Conservation (phyloP, 2,329 filamentous ascomycete species). For the Bimuria novae-zelandiae region DNA sequence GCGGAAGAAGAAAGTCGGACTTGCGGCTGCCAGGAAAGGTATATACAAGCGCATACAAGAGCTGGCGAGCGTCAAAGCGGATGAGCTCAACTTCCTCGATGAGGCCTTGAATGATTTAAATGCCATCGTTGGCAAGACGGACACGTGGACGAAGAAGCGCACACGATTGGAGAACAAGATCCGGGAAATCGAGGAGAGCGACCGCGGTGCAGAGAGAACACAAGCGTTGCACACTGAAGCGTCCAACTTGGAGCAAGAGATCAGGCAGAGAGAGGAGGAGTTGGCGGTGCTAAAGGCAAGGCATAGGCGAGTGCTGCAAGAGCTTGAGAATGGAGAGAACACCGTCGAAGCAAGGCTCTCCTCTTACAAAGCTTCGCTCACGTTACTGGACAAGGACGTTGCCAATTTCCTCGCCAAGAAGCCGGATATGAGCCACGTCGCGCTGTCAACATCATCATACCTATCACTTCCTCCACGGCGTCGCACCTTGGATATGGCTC, state of each 20-base stretch:
- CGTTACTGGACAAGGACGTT: slow-evolving; percentile 68
- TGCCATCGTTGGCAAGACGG: slow-evolving; percentile 62
- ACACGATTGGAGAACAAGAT: slow-evolving; percentile 61
- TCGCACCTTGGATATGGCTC: slow-evolving; percentile 71
- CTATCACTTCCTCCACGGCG: slow-evolving; percentile 65
- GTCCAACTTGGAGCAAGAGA: slow-evolving; percentile 63
- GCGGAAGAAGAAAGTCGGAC: slow-evolving; percentile 59
- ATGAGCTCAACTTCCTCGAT: slow-evolving; percentile 67
- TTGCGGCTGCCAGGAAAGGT: slow-evolving; percentile 67
- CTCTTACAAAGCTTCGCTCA: slow-evolving; percentile 70
- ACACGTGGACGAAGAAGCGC: slow-evolving; percentile 63
- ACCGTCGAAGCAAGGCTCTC: slow-evolving; percentile 72
- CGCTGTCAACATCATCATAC: slow-evolving; percentile 53
- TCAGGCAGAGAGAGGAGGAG: slow-evolving; percentile 67
- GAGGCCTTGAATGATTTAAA: slow-evolving; percentile 62
- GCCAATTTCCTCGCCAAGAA: slow-evolving; percentile 63
- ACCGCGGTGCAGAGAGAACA: slow-evolving; percentile 62
- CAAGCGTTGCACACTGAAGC: slow-evolving; percentile 57
- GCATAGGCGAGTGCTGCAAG: slow-evolving; percentile 62
- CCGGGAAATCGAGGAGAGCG: slow-evolving; percentile 55
- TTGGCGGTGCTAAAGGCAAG: slow-evolving; percentile 64
- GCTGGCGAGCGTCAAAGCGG: slow-evolving; percentile 67
- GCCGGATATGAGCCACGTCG: slow-evolving; percentile 45
- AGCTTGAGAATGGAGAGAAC: slow-evolving; percentile 67
- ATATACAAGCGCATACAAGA: slow-evolving; percentile 67